Percentiles rank a stretch among this genome's conserved stretches.
Conservation (phyloP, 805 yeast genomes). For the Candida xyloterini region DNA sequence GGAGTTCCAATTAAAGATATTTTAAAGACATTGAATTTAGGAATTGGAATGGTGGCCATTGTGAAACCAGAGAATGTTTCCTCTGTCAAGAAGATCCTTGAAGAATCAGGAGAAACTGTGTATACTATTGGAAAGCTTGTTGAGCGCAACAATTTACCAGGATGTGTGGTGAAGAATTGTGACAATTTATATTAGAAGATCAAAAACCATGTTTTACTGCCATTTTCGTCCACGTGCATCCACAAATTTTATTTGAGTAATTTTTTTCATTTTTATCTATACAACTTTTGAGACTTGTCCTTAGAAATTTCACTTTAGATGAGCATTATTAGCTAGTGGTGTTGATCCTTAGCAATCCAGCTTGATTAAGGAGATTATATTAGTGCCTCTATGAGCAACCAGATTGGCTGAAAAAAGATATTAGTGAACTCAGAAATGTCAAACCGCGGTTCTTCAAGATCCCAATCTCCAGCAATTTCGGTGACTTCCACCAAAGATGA, state of each 20-base stretch:
- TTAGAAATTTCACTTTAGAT: conserved; percentile 1
- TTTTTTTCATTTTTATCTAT: background rate
- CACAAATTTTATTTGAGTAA: conserved; percentile 1
- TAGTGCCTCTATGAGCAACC: background rate
- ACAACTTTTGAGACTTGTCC: background rate
- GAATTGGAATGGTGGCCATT: conserved; percentile 93
- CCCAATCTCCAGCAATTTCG: conserved; percentile 28
- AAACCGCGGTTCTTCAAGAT: conserved; percentile 22
- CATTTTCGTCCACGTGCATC: conserved; percentile 10
- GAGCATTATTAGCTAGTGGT: conserved; percentile 10
- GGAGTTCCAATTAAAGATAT: conserved; percentile 83
- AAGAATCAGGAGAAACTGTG: conserved; percentile 70
- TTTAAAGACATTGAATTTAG: conserved; percentile 89
- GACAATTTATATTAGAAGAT: conserved; percentile 39
- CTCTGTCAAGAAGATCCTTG: conserved; percentile 49
- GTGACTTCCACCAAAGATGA: conserved; percentile 31
- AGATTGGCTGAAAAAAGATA: background rate
- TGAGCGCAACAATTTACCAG: conserved; percentile 46
- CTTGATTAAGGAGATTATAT: background rate
- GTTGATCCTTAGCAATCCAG: background rate
- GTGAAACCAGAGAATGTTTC: conserved; percentile 68
- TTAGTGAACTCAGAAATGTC: conserved; percentile 21
- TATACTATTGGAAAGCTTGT: conserved; percentile 63
- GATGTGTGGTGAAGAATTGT: conserved; percentile 55
- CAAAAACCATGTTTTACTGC: conserved; percentile 5